Base-by-base conservation (phyloP, 768 basidiomycete genomes). In the Sistotremastrum niveocremeum region DNA sequence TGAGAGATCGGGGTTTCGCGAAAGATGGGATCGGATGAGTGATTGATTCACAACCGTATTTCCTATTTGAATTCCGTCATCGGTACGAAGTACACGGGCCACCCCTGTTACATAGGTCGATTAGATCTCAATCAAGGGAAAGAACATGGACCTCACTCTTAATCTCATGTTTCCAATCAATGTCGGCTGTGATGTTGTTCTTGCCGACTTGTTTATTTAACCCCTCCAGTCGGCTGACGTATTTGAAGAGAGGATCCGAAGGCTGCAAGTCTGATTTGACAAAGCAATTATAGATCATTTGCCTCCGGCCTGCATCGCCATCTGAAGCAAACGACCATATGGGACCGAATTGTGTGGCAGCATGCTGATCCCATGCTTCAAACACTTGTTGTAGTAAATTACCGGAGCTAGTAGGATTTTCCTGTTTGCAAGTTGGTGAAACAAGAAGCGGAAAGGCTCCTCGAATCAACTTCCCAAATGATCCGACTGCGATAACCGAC, bases 401-500 rank as follows among this genome's bases (percentile, higher is more conserved):
- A 7, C 39, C 47, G 36, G 49, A 39, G 7, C 40, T 31, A 20
- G 41, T 5, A 11, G 45, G 49, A n/a, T 9, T 39, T 9, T 50
- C 54, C 11, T 36, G 31, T 34, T 53, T 55, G 41, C 56, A 57
- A 1, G 50, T 50, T 2, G 56, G 52, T 11, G 39, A 45, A 7
- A 56, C 35, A 5, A 54, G 12, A 10, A 57, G 47, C 2, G 56
- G 56, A 29, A 51, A 53, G 0, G 55, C 54, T 9, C 55, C 55
- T 33, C 55, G 55, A 10, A 49, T n/a, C 2, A 5, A 8, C 29
- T 8, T 11, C 6, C 44, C 52, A 36, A 40, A 46, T 9, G 52
- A 49, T 0, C 53, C 44, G 35, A 60, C 45, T 2, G 60, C 60
- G 8, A 51, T 53, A 1, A 63, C 60, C 43, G 59, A 54, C 5